A percentile compares a stretch with the other conserved stretches of the same genome.
These are phyloP conservation scores for Rhynchosporium agropyri DNA, from an alignment of 2,329 filamentous ascomycete genomes.

Conservation along the genomic window DNA sequence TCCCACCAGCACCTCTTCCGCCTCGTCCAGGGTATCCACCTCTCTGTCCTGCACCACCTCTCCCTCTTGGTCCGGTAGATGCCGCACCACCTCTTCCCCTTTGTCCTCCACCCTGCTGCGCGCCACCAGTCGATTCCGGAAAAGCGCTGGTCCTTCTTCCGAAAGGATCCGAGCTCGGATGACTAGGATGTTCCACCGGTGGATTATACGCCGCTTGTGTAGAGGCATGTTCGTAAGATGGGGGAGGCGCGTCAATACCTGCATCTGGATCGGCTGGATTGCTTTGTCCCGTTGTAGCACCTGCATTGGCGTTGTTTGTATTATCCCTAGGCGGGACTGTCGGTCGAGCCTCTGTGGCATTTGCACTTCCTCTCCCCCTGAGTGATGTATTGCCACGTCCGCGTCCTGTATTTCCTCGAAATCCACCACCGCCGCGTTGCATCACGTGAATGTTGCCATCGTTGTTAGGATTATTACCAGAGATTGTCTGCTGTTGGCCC, in stretches of 20 bases:
- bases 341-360: slow-evolving; percentile 44
- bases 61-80: slow-evolving; percentile 7
- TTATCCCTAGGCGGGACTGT: slow-evolving; percentile 48
- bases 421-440: slow-evolving; percentile 35
- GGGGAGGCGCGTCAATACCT: slow-evolving; percentile 59
- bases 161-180: slow-evolving; percentile 36
- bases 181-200: slow-evolving; percentile 49
- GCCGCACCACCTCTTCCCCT: slow-evolving; percentile 23
- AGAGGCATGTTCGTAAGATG: slow-evolving; percentile 67
- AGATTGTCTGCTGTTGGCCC: slow-evolving; percentile 45
- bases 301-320: slow-evolving; percentile 21
- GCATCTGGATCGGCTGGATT: slow-evolving; percentile 42
- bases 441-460: slow-evolving; percentile 34
- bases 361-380: slow-evolving; percentile 12
- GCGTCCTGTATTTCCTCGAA: slow-evolving; percentile 1
- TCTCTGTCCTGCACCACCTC: slow-evolving; percentile 1
- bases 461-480: slow-evolving; percentile 5
- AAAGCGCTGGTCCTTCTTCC: slow-evolving; percentile 34
- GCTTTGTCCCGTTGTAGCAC: slow-evolving; percentile 15
- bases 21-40: slow-evolving; percentile 34
- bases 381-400: slow-evolving; percentile 20
- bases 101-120: slow-evolving; percentile 5
- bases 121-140: slow-evolving; percentile 15
- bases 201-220: slow-evolving; percentile 58
- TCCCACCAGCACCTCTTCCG: slow-evolving; percentile 36